Evolutionary conservation across 768 basidiomycete genomes (phyloP).

Genomic region (Russula emetica): DNA sequence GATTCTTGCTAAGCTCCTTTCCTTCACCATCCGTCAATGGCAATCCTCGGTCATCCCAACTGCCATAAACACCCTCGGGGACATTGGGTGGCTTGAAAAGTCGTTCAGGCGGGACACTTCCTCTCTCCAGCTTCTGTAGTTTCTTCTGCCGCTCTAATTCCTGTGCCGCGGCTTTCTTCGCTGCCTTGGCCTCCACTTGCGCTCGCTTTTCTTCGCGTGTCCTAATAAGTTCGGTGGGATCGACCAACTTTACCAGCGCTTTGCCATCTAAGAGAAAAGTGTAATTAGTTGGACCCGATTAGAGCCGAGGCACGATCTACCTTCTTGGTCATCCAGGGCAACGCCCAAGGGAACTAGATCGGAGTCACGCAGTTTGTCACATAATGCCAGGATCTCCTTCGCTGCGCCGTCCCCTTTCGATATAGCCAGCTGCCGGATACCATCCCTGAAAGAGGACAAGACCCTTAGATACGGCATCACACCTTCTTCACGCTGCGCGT

Average conservation of each 20-base stretch:
- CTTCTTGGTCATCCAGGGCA: slow-evolving; percentile 95
- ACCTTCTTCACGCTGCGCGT: slow-evolving; percentile 67
- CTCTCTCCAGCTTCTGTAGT: slow-evolving; percentile 79
- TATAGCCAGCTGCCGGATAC: slow-evolving; percentile 79
- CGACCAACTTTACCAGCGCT: slow-evolving; percentile 88
- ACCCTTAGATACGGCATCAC: slow-evolving; percentile 85
- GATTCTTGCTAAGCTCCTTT: slow-evolving; percentile 78
- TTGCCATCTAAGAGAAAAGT: slow-evolving; percentile 65
- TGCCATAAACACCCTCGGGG: slow-evolving; percentile 64
- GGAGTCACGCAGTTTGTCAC: slow-evolving; percentile 83
- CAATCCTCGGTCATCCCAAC: slow-evolving; percentile 81
- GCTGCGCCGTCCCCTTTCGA: slow-evolving; percentile 58
- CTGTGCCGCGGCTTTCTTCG: slow-evolving; percentile 68
- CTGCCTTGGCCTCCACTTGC: slow-evolving; percentile 66
- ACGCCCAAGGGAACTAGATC: slow-evolving; percentile 94
- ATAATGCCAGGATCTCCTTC: slow-evolving; percentile 79
- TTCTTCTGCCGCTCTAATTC: slow-evolving; percentile 65
- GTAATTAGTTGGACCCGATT: slow-evolving; percentile 11
- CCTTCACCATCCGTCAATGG: slow-evolving; percentile 84
- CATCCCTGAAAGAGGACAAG: slow-evolving; percentile 88
- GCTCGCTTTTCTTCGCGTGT: slow-evolving; percentile 87
- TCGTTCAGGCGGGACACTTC: slow-evolving; percentile 64
- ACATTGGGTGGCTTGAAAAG: slow-evolving; percentile 84
- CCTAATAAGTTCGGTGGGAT: slow-evolving; percentile 74
- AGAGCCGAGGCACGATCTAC: slow-evolving; percentile 37